Conservation (phyloP, 148 eudicot genomes). For the Rhododendron griersonianum region DNA sequence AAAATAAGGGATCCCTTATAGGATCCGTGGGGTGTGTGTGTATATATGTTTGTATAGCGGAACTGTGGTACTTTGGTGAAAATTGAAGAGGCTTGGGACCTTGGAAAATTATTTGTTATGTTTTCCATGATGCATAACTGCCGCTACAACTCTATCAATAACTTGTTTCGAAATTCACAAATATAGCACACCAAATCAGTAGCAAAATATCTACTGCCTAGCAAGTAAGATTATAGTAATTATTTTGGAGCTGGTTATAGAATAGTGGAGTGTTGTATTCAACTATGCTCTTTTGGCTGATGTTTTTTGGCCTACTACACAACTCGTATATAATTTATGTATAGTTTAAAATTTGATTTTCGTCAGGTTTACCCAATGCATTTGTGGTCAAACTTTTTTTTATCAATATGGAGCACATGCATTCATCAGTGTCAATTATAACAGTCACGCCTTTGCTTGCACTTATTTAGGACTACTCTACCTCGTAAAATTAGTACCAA, state of each 20-base stretch:
- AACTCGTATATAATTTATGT: background rate
- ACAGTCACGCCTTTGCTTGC: background rate
- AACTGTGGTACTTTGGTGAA: background rate
- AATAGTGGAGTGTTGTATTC: background rate
- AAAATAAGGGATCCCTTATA: too few relatives aligned
- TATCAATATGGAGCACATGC: background rate
- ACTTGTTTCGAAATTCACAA: background rate
- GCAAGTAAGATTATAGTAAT: background rate
- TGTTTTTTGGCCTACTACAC: background rate
- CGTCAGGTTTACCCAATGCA: background rate
- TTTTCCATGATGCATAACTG: background rate
- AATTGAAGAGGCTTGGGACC: background rate
- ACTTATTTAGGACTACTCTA: background rate
- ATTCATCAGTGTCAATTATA: background rate
- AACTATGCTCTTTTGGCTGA: background rate
- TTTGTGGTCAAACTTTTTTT: background rate
- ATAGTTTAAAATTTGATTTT: background rate
- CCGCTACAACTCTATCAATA: background rate
- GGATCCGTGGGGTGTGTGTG: background rate
- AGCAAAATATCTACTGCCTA: background rate
- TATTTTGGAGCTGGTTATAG: background rate
- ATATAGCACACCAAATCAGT: background rate
- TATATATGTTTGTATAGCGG: background rate
- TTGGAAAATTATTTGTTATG: background rate
- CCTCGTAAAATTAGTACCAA: background rate